Base-by-base conservation (phyloP, 2,329 filamentous ascomycete genomes). In the Dothistroma pini region DNA sequence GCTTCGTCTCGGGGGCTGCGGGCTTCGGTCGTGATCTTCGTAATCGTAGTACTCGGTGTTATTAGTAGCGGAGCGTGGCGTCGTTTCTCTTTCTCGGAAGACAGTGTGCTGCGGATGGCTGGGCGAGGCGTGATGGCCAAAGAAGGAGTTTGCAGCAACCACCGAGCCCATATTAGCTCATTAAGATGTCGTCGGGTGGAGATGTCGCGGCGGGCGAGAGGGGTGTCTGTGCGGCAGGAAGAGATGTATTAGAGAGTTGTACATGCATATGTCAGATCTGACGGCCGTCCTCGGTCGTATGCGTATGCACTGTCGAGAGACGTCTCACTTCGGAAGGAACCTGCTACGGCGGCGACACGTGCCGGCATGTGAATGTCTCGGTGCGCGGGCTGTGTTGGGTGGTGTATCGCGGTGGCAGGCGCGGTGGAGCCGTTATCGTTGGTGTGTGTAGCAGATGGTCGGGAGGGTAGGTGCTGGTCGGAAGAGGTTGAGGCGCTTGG, bases 81-180 rank as follows among this genome's bases (percentile, higher is more conserved):
- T 57, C 51, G 51, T 32, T 29, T 53, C 47, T 22, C 47, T 11
- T 58, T 72, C 68, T 58, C 64, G 66, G 57, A 69, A 71, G 25
- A 53, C 52, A 53, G 51, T 65, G 64, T 68, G 68, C 53, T 68
- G 63, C 21, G 61, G 56, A 56, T 70, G 68, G 57, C 56, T 66
- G 58, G 68, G 59, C 54, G 70, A 61, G 38, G 64, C 25, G 44
- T 66, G 64, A 44, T 69, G 69, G 52, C 65, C 65, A 63, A 73
- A 73, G 68, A 87, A 82, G 78, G 91, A 87, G 76, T 89, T 84
- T 78, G 87, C 86, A 79, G 87, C 87, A 72, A 85, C 78, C 69
- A 86, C 76, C 74, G 83, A 84, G 79, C 82, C 83, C 84, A 86
- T 86, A 75, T 80, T 83, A 79, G 76, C 76, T 67, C 69, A 66